Evolutionary conservation across 2,329 filamentous ascomycete species (phyloP).

Genomic region (Xenoacremonium recifei): DNA sequence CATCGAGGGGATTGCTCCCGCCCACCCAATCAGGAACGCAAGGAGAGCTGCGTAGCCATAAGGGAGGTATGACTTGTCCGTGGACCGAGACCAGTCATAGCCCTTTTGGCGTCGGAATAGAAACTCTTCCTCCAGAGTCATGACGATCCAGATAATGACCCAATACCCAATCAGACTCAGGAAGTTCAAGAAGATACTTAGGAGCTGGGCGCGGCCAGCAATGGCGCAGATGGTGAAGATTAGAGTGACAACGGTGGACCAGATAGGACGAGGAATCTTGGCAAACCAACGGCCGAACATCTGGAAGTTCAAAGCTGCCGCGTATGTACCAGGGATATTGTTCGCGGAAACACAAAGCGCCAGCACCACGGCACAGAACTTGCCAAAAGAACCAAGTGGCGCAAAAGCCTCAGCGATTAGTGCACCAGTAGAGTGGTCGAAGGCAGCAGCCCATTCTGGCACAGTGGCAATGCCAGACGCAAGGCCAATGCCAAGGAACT

Average conservation of each 20-base stretch:
- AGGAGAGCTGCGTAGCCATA: constrained; percentile 43
- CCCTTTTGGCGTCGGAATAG: constrained; percentile 40
- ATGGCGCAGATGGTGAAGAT: constrained; percentile 57
- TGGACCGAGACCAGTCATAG: constrained; percentile 46
- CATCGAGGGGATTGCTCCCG: constrained; percentile 57
- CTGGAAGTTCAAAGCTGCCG: constrained; percentile 58
- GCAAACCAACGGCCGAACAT: constrained; percentile 54
- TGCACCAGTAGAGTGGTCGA: constrained; percentile 52
- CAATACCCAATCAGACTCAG: constrained; percentile 55
- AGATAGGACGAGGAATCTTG: constrained; percentile 51
- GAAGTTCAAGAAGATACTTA: constrained; percentile 53
- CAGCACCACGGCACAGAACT: constrained; percentile 55
- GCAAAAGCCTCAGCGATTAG: constrained; percentile 55
- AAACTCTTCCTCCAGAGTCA: constrained; percentile 44
- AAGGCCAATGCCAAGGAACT: constrained; percentile 59
- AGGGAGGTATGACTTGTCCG: constrained; percentile 43
- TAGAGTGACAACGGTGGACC: constrained; percentile 51
- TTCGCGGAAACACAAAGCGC: constrained; percentile 56
- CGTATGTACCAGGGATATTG: constrained; percentile 55
- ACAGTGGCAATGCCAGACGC: constrained; percentile 49
- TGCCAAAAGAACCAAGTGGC: constrained; percentile 54
- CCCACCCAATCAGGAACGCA: constrained; percentile 44
- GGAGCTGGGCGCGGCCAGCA: constrained; percentile 51
- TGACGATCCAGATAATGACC: constrained; percentile 50
- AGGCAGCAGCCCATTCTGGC: constrained; percentile 49